These are phyloP conservation scores for Dicorynia guianensis DNA, from an alignment of 306 rosid species.

Conservation along the genomic window DNA sequence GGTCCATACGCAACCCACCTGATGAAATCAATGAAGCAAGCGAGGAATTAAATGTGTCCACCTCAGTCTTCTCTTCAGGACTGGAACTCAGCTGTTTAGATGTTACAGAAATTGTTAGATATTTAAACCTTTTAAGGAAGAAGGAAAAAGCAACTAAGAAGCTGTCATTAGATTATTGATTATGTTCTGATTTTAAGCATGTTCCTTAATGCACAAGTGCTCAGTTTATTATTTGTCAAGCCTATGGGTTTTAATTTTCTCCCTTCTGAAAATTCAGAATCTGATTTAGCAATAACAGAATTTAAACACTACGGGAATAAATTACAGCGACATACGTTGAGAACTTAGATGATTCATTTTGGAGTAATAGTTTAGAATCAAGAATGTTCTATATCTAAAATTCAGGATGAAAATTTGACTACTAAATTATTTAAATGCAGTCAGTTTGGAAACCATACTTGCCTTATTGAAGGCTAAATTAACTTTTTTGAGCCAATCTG, in stretches of 20 bases:
- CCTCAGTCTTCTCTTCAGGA: slow-evolving; percentile 83
- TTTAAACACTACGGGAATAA: slow-evolving; percentile 6
- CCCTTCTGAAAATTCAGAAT: slow-evolving; percentile 29
- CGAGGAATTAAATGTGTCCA: slow-evolving; percentile 81
- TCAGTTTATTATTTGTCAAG: slow-evolving; percentile 6
- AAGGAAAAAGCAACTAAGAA: too few species aligned
- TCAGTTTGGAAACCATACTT: slow-evolving; percentile 22
- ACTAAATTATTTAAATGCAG: slow-evolving; percentile 20
- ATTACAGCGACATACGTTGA: background rate
- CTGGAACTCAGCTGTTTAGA: slow-evolving; percentile 78
- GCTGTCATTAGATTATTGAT: background rate
- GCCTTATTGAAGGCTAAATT: slow-evolving; percentile 86
- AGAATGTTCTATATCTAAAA: background rate
- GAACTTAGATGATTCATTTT: background rate
- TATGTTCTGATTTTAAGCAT: background rate
- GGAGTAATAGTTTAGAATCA: background rate
- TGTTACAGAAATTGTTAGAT: slow-evolving; percentile 34
- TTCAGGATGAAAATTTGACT: background rate
- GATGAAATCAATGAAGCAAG: slow-evolving; percentile 80
- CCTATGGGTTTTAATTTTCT: background rate
- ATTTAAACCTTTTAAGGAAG: background rate
- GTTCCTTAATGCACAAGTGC: background rate
- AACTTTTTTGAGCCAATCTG: slow-evolving; percentile 86
- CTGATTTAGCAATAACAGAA: slow-evolving; percentile 2
- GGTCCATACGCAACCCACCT: slow-evolving; percentile 55